These are phyloP conservation scores for Chloromonas sp. DNA, from an alignment of 163 green algal genomes.

Conservation along the genomic window DNA sequence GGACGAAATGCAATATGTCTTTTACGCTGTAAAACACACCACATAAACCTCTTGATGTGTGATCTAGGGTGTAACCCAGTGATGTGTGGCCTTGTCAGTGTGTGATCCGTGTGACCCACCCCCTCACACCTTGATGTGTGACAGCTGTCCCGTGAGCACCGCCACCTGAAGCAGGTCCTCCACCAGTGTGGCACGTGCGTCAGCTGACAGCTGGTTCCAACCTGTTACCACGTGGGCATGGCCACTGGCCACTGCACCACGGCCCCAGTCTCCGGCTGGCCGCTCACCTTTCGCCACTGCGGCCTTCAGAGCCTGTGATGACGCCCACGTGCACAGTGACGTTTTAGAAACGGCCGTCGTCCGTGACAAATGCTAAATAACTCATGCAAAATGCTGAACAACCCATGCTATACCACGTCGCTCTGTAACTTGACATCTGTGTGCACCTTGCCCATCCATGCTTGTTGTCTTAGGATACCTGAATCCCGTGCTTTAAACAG, in stretches of 20 bases:
- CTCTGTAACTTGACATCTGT: no score
- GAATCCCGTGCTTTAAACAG: background rate
- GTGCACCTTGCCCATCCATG: no score
- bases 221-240: background rate
- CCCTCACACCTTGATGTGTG: slow-evolving; percentile 4
- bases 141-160: slow-evolving; percentile 6
- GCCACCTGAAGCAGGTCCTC: slow-evolving; percentile 8
- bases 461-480: background rate
- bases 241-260: background rate
- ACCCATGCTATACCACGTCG: no score
- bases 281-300: background rate
- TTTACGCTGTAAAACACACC: no score
- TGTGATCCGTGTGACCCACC: no score
- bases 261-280: background rate
- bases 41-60: no score
- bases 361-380: no score
- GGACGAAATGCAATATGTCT: no score
- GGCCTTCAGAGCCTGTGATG: background rate
- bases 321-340: background rate
- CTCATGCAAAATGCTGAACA: no score
- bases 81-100: no score
- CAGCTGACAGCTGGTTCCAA: background rate
- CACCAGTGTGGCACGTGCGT: background rate
- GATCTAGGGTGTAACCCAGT: no score
- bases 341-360: background rate